phyloP scores from a whole-genome alignment of 176 grass and related monocot species.

The Phoenix roebelenii region DNA sequence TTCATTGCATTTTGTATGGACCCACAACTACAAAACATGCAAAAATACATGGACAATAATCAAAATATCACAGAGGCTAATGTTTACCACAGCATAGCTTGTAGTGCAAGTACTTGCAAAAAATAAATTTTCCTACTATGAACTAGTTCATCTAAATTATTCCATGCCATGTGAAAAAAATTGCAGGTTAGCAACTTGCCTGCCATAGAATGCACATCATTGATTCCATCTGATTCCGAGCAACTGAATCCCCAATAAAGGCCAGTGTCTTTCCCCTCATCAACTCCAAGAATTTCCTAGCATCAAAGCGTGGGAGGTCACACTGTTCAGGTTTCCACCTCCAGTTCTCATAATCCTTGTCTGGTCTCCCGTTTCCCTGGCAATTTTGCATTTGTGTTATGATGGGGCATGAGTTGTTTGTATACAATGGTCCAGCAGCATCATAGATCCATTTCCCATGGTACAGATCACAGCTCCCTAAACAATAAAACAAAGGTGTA shows the following conservation, averaged over 20 bases:
- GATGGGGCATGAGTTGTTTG: constrained; percentile 82
- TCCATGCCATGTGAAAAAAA: no score
- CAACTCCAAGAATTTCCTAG: constrained; percentile 70
- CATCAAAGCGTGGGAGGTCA: constrained; percentile 62
- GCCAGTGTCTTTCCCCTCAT: constrained; percentile 91
- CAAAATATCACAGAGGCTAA: no score
- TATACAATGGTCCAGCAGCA: constrained; percentile 53
- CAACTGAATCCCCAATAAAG: constrained; percentile 87
- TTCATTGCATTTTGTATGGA: no score
- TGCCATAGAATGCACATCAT: constrained; percentile 90
- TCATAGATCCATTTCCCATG: constrained; percentile 68
- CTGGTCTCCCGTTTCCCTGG: constrained; percentile 80
- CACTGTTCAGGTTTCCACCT: constrained; percentile 84
- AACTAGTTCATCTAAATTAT: no score
- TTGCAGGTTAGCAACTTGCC: constrained; percentile 23
- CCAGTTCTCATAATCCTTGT: constrained; percentile 80
- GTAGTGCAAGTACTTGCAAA: no score
- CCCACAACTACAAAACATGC: no score
- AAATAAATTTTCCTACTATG: no score
- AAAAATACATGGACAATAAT: no score
- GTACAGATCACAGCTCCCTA: constrained; percentile 70
- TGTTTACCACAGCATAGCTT: no score
- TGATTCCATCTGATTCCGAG: constrained; percentile 94
- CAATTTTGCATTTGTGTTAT: constrained; percentile 93
- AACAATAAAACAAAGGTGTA: constrained; percentile 4